Evolutionary conservation across 371 early-diverging fungal species (phyloP), one percentile per base, ranked within the genome.

Genomic region (Mucor velutinosus): DNA sequence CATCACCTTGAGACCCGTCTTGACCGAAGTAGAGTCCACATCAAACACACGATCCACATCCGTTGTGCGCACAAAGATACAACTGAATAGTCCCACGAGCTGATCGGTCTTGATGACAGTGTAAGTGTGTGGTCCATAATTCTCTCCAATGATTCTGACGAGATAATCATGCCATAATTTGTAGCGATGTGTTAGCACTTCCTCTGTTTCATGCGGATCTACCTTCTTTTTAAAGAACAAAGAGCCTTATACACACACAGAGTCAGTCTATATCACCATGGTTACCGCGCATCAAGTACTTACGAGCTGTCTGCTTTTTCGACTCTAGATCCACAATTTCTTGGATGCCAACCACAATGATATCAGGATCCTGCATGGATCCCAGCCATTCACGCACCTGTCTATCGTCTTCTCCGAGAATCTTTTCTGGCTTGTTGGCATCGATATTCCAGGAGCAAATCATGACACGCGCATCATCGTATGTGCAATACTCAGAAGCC

Each of bases 1-100:
- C 67, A 86, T 87, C n/a, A 94, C 93, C 23, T 83, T 86, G 63
- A 96, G 62, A 2, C 96, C 95, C 0, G 96, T 96, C 79, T 94
- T 94, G 41, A 90, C 89, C 55, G 79, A 76, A 5, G 80, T 82
- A 0, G 80, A 74, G 3, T 74, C 68, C 14, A 65, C 61, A 30
- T 75, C 58, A 2, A 33, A 51, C 17, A 78, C 69, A 3, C 76
- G 77, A n/a, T 66, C 47, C 6, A 63, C 68, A 17, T 79, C 78
- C 15, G 63, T 67, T 3, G 82, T 76, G 55, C 83, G 83, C 11
- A 91, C 79, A 78, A 94, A 90, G 1, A 93, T 78, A 61, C 87
- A 87, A 58, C 90, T 90, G 65, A 92, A 93, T 21, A 96, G 81
- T 1, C 96, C 96, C 7, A 96, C 92, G 12, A 95, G 78, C 60